Percentiles rank a stretch among this genome's conserved stretches.
phyloP scores from a whole-genome alignment of 1,284 basidiomycete genomes.

The Irpex sp. region DNA sequence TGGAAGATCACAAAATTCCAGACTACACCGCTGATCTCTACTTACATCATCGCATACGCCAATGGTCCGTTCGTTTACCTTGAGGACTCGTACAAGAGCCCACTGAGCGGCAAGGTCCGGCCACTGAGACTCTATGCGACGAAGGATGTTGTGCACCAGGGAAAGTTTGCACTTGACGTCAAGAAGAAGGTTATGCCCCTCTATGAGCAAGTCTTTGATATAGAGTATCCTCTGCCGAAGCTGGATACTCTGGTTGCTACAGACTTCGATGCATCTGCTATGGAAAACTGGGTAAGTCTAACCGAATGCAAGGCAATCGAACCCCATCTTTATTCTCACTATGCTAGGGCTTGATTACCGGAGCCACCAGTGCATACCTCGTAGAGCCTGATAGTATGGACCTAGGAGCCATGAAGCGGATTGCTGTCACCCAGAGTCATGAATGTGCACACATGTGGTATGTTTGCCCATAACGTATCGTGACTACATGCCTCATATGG shows the following conservation, averaged over 20 bases:
- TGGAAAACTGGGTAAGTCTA: conserved; percentile 82
- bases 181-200: conserved; percentile 84
- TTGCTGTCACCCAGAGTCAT: conserved; percentile 80
- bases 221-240: conserved; percentile 92
- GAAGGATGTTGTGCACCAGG: conserved; percentile 82
- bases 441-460: conserved; percentile 86
- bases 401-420: conserved; percentile 74
- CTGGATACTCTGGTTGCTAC: conserved; percentile 82
- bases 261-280: conserved; percentile 85
- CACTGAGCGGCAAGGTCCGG: conserved; percentile 77
- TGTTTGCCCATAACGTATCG: conserved; percentile 21
- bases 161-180: conserved; percentile 84
- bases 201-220: conserved; percentile 92
- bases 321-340: no score
- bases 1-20: conserved; percentile 85
- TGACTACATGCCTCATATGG: no score
- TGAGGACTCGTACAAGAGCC: conserved; percentile 77
- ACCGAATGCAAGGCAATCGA: no score
- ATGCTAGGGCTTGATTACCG: conserved; percentile 80
- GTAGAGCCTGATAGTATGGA: conserved; percentile 80
- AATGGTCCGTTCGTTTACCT: conserved; percentile 81
- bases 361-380: conserved; percentile 81
- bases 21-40: conserved; percentile 81
- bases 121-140: conserved; percentile 89
- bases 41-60: conserved; percentile 90